Base-by-base conservation (phyloP, 2,329 filamentous ascomycete genomes). In the Monosporascus sp. region DNA sequence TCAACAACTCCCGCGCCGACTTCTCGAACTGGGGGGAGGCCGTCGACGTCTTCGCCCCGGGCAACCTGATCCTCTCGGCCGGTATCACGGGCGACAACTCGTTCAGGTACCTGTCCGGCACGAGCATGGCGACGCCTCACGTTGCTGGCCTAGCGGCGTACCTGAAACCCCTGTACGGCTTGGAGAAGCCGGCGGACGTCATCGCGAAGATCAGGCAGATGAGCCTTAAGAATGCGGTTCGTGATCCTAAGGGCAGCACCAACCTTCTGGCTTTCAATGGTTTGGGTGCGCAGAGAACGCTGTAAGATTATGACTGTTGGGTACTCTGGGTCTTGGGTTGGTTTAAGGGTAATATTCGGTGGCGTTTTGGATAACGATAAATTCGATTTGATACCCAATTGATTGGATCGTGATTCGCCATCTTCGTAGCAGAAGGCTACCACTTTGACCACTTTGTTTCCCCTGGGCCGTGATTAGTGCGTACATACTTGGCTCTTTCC, bases 11-110 rank as follows among this genome's bases (percentile, higher is more conserved):
- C 18, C 67, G 70, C 31, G 65, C 72, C 24, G 59, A 46, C 11
- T 75, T 72, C 62, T 72, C 70, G 45, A 75, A 75, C 64, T 58
- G 39, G 47, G 57, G 57, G 4, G 1, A 24, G 25, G 24, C 37
- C 18, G 51, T 52, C 51, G 44, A 51, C 37, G 25, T 51, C 27
- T 51, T 47, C 43, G 50, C 50, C n/a, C 50, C 50, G 7, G 50
- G 50, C 9, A 45, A 24, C 24, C 20, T 15, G 20, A 45, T 45
- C 43, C 8, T 45, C 20, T 45, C 43, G 22, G 43, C 43, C 22
- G 43, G 24, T 6, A 15, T 11, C 22, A 15, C 5, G 14, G 20
- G 24, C 43, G 43, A 45, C 43, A 6, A 15, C 22, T 11, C 43
- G 20, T 24, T 45, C 22, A 3, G 8, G 11, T 24, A 25, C 24